Percentiles rank a stretch among this genome's conserved stretches.
phyloP scores from a whole-genome alignment of 495 filamentous ascomycete genomes.

The Penicillium bialowiezense region DNA sequence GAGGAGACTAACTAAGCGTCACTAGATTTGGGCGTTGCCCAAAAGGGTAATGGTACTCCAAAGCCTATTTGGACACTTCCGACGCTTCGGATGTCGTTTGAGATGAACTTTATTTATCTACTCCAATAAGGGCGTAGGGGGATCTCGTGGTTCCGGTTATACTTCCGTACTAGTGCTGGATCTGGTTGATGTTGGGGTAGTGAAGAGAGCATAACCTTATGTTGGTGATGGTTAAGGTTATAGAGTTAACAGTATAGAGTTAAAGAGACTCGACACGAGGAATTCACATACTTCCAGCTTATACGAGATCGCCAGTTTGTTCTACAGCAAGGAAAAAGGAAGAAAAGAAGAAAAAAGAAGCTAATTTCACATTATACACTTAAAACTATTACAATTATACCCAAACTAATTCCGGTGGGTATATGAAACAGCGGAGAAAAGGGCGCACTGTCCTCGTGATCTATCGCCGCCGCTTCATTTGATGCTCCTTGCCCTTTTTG shows the following conservation, averaged over 20 bases:
- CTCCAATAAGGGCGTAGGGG: no score
- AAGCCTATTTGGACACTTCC: background rate
- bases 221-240: no score
- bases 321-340: background rate
- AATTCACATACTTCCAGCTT: no score
- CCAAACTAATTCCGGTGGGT: no score
- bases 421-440: background rate
- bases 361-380: background rate
- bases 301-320: no score
- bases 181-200: no score
- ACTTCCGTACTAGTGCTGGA: no score
- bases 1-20: no score
- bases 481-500: constrained; percentile 71
- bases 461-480: constrained; percentile 41
- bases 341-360: background rate
- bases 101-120: background rate
- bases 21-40: background rate
- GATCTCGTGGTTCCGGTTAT: no score
- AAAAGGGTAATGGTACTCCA: background rate
- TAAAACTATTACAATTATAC: background rate
- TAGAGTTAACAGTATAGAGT: no score
- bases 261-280: no score
- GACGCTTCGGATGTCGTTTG: background rate
- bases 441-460: background rate
- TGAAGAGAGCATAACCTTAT: no score